These are phyloP conservation scores for Epichloe gansuensis DNA, from an alignment of 2,329 filamentous ascomycete genomes.

Conservation along the genomic window DNA sequence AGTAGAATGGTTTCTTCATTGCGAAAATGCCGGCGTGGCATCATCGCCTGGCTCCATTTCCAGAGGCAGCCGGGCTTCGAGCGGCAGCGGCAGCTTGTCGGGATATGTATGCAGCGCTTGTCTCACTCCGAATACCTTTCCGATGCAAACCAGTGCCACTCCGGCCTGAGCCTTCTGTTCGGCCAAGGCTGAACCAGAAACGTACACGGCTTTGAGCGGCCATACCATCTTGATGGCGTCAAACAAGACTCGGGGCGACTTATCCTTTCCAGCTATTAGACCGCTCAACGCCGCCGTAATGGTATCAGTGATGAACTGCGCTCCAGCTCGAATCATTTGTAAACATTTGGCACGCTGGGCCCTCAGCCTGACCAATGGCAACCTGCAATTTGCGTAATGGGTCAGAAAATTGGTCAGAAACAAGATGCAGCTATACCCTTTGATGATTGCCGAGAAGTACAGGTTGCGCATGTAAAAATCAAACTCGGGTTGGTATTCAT, in stretches of 20 bases:
- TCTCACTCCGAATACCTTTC: conserved; percentile 24
- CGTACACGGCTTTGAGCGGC: conserved; percentile 23
- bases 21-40: not conserved
- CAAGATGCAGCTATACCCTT: conserved; percentile 22
- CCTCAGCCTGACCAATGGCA: conserved; percentile 15
- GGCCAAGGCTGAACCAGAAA: conserved; percentile 16
- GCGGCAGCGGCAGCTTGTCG: conserved; percentile 12
- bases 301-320: conserved; percentile 18
- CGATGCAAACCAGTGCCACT: conserved; percentile 20
- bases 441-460: conserved; percentile 21
- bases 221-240: conserved; percentile 26
- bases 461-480: conserved; percentile 22
- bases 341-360: conserved; percentile 18
- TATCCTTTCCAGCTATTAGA: conserved; percentile 12
- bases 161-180: conserved; percentile 18
- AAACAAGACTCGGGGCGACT: conserved; percentile 22
- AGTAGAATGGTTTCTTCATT: not conserved
- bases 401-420: conserved; percentile 24
- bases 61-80: conserved; percentile 16
- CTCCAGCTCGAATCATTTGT: conserved; percentile 14
- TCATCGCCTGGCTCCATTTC: not conserved
- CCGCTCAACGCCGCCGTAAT: conserved; percentile 16
- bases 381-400: conserved; percentile 15
- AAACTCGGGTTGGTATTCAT: conserved; percentile 5
- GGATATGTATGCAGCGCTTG: conserved; percentile 20